Percentiles rank a stretch among this genome's conserved stretches.
Conservation (phyloP, 805 yeast species). For the Candida qinlingensis region DNA sequence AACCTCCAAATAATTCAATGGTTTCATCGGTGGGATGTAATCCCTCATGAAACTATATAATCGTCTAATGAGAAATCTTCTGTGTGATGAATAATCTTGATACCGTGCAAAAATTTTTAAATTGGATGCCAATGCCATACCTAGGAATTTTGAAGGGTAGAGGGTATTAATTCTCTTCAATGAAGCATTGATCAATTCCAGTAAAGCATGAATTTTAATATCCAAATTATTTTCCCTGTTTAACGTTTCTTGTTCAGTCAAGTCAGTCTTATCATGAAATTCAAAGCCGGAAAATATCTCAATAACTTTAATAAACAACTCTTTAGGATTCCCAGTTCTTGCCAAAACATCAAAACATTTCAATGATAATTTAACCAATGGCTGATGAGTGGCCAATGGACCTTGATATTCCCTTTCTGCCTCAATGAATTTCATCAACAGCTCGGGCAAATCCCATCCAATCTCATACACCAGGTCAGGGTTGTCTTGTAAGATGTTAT, state of each 20-base stretch:
- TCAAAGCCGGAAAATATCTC: constrained; percentile 49
- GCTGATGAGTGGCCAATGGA: constrained; percentile 22
- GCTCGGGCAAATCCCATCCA: constrained; percentile 89
- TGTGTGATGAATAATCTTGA: constrained; percentile 28
- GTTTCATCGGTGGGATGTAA: constrained; percentile 43
- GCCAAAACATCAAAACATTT: constrained; percentile 61
- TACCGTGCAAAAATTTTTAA: constrained; percentile 46
- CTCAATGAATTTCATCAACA: constrained; percentile 52
- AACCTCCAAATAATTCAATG: constrained; percentile 32
- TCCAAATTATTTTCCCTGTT: constrained; percentile 18
- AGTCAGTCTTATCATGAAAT: constrained; percentile 3
- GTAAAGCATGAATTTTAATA: constrained; percentile 56
- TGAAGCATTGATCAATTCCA: constrained; percentile 59
- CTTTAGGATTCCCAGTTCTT: constrained; percentile 72
- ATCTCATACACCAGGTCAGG: constrained; percentile 54
- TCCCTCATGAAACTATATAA: constrained; percentile 59
- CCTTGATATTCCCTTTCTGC: constrained; percentile 37
- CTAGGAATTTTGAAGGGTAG: constrained; percentile 75
- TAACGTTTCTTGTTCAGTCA: neutral
- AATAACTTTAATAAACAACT: constrained; percentile 63
- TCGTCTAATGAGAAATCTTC: constrained; percentile 50
- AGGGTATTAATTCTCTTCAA: constrained; percentile 58
- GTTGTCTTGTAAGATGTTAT: constrained; percentile 38
- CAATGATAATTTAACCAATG: constrained; percentile 24
- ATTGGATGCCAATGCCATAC: constrained; percentile 59